phyloP scores from a whole-genome alignment of 768 basidiomycete species.

The Lactifluus volemus region DNA sequence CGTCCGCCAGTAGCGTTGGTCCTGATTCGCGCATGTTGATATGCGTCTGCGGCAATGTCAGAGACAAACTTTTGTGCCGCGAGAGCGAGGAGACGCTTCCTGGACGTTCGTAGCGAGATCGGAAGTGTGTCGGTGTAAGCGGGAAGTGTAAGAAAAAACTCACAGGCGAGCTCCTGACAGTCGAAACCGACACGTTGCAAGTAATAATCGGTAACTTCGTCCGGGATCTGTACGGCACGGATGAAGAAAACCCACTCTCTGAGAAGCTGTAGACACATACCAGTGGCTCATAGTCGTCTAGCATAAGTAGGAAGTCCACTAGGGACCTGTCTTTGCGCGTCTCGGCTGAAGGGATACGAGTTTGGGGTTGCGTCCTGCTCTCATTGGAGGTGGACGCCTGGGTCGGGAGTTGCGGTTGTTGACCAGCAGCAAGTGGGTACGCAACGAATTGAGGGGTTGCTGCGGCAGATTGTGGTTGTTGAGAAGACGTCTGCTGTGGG shows the following conservation, averaged over 20 bases:
- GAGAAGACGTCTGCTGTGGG: slow-evolving; percentile 12
- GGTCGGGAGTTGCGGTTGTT: slow-evolving; percentile 17
- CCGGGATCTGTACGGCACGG: slow-evolving; percentile 61
- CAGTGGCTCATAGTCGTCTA: slow-evolving; percentile 94
- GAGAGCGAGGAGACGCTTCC: slow-evolving; percentile 88
- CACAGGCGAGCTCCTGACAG: slow-evolving; percentile 90
- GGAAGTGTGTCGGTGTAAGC: not conserved
- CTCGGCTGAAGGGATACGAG: slow-evolving; percentile 68
- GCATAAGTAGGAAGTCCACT: slow-evolving; percentile 90
- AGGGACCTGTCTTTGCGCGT: slow-evolving; percentile 84
- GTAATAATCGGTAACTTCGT: slow-evolving; percentile 96
- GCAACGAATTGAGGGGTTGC: slow-evolving; percentile 17
- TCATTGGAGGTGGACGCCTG: slow-evolving; percentile 18
- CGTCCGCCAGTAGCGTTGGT: slow-evolving; percentile 78
- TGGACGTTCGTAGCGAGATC: slow-evolving; percentile 26
- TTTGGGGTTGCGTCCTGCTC: slow-evolving; percentile 31
- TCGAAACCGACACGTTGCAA: slow-evolving; percentile 94
- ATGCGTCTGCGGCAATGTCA: slow-evolving; percentile 93
- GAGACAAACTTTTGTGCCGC: slow-evolving; percentile 98
- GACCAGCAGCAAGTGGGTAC: slow-evolving; percentile 18
- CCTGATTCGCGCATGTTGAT: slow-evolving; percentile 94
- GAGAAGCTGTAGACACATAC: slow-evolving; percentile 36
- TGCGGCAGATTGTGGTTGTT: slow-evolving; percentile 17
- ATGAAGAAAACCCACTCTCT: not conserved
- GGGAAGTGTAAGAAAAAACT: slow-evolving; percentile 23